Base-by-base conservation (phyloP, 257 asterid species). In the Schizonepeta tenuifolia region DNA sequence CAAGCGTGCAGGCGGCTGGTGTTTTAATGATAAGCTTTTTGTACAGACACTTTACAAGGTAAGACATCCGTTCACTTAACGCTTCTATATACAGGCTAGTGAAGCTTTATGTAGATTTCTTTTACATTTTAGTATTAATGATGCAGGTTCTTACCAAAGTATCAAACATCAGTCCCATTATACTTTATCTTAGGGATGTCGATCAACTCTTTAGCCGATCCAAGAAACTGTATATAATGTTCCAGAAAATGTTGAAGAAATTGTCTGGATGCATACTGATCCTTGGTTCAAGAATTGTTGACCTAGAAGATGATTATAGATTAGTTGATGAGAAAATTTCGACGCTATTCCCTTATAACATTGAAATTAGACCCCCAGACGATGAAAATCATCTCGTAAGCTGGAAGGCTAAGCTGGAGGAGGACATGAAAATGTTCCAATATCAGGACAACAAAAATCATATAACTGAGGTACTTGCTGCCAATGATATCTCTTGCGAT, bases 331-430 rank as follows among this genome's bases (percentile, higher is more conserved):
- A 89, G 58, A 83, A 79, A 69, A 72, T 83, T 26, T 81, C 86
- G 43, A 76, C 90, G 11, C 69, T 89, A 54, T 91, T 91, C 70
- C 85, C 92, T 58, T 91, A 91, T 75, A 86, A 84, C 71, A 85
- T 91, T 61, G 97, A 89, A 69, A 86, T 91, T 49, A 89, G 78
- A 66, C 90, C 94, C 28, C 97, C 96, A 15, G 89, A 82, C 67
- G 94, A 91, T 59, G 96, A 89, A 73, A 91, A 73, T 7, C 79
- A 76, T 82, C 83, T 82, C 13, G 87, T 82, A 9, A 88, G 71
- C 85, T 90, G 97, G 97, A 88, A 84, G 75, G 49, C 89, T 75
- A 89, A 82, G 76, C 79, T 91, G 72, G 92, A 89, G 78, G 92
- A 89, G 81, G 97, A 89, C 67, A 87, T 79, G 88, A 89, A 89